Conservation (phyloP, 1,284 basidiomycete genomes). For the Irpex lacteus region DNA sequence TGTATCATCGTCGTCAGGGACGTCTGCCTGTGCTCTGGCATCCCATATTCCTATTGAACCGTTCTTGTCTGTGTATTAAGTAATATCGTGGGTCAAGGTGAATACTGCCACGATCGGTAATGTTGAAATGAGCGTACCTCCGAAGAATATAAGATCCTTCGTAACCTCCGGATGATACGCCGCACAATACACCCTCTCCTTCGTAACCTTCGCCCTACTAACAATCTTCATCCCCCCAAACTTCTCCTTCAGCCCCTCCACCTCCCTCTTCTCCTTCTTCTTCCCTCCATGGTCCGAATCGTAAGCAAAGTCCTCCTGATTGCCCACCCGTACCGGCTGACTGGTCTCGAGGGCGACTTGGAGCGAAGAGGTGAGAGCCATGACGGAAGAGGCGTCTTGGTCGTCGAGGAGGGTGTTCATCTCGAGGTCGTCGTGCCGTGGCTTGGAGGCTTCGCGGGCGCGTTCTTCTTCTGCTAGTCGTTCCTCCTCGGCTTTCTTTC, state of each 20-base stretch:
- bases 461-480: conserved; percentile 58
- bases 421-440: conserved; percentile 64
- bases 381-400: conserved; percentile 42
- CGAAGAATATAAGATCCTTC: conserved; percentile 78
- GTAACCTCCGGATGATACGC: conserved; percentile 77
- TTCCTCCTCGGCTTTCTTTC: conserved; percentile 54
- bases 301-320: conserved; percentile 45
- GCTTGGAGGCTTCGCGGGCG: conserved; percentile 57
- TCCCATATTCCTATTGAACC: conserved; percentile 83
- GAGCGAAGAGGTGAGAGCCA: conserved; percentile 42
- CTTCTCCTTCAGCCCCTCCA: conserved; percentile 49
- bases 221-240: conserved; percentile 58
- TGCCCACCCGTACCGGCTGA: conserved; percentile 39
- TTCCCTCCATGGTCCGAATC: too few species aligned
- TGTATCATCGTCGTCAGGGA: conserved; percentile 63
- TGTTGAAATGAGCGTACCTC: conserved; percentile 42
- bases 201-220: conserved; percentile 73
- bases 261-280: conserved; percentile 43
- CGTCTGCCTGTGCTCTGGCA: conserved; percentile 62
- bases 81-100: background rate
- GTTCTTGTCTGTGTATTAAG: conserved; percentile 59
- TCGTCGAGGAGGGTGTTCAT: conserved; percentile 52
- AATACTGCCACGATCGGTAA: too few species aligned
- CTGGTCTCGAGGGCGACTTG: conserved; percentile 34
- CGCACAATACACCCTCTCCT: conserved; percentile 69